Base-by-base conservation (phyloP, 2,329 filamentous ascomycete genomes). In the Zasmidium cellare region DNA sequence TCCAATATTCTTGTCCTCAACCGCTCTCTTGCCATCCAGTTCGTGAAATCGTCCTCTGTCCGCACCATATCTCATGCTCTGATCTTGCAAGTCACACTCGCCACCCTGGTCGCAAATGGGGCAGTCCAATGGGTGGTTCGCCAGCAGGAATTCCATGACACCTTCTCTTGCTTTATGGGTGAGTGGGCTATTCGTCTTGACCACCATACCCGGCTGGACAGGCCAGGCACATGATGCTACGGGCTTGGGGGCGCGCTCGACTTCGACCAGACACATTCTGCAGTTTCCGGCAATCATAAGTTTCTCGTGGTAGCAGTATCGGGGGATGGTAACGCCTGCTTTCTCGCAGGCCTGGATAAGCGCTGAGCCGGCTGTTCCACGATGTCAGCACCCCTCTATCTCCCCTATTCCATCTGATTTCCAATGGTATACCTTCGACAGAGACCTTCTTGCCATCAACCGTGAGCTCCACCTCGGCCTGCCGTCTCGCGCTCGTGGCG, bases 261-360 rank as follows among this genome's bases (percentile, higher is more conserved):
- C 94, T 82, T 99, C 94, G 73, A 99, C 94, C 73, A 99, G 81
- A 79, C 94, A 99, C 94, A 99, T 99, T 81, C 94, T 92, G 80
- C 94, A 99, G 80, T 97, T 99, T 78, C 94, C 94, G 72, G 94
- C 94, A 83, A 99, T 96, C 88, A 96, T 92, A 69, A 99, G 85
- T 81, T 99, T 97, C 89, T 97, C 93, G 85, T 97, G 93, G 79
- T 97, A 97, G 80, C 93, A 97, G 79, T 96, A 97, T 91, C 92
- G 92, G 69, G 93, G 93, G 72, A 97, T 84, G 62, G 89, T 94
- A 66, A 83, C 85, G 73, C 94, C 94, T 65, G 93, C 94, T 82
- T 99, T 97, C 80, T 99, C 94, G 82, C 94, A 99, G 74, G 94
- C 94, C 82, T 99, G 94, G 76, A 99, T 99, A 71, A 99, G 85